Conservation (phyloP, 192 early-diverging fungal species). For the Backusella parvicylindrica region DNA sequence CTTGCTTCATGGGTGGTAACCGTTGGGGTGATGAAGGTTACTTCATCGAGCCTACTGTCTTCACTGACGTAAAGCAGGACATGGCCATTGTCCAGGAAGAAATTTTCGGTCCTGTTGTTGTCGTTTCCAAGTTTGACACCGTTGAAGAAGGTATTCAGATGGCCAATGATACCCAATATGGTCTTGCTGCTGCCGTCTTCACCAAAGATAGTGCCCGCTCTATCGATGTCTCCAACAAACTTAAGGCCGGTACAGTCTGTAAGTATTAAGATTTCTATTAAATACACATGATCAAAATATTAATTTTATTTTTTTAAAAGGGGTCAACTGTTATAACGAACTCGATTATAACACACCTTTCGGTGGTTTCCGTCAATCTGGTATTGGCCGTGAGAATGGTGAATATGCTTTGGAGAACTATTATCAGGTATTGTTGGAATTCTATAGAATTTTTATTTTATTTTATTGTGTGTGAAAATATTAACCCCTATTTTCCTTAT, state of each 20-base stretch:
- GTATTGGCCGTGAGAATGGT: constrained; percentile 61
- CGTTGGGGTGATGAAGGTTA: constrained; percentile 64
- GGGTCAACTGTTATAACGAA: constrained; percentile 25
- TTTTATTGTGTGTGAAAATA: not conserved
- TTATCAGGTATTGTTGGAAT: constrained; percentile 34
- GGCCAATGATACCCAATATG: constrained; percentile 73
- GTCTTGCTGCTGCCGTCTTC: constrained; percentile 74
- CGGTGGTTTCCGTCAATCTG: constrained; percentile 71
- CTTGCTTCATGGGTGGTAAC: constrained; percentile 52
- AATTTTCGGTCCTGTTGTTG: constrained; percentile 87
- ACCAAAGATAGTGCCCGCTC: constrained; percentile 61
- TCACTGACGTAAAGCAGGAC: constrained; percentile 55
- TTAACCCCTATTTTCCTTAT: not conserved
- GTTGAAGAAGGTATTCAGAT: constrained; percentile 69
- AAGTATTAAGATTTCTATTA: not conserved
- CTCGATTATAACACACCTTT: constrained; percentile 41
- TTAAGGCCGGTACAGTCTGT: constrained; percentile 61
- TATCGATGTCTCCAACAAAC: constrained; percentile 41
- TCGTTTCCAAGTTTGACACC: constrained; percentile 67
- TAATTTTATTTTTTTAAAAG: constrained; percentile 5
- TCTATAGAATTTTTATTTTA: not conserved
- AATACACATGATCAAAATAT: not conserved
- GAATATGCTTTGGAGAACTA: constrained; percentile 51
- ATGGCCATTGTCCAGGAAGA: constrained; percentile 67
- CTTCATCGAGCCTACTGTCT: constrained; percentile 78